These are phyloP conservation scores for Mycena pura DNA, from an alignment of 768 basidiomycete species.

Conservation along the genomic window DNA sequence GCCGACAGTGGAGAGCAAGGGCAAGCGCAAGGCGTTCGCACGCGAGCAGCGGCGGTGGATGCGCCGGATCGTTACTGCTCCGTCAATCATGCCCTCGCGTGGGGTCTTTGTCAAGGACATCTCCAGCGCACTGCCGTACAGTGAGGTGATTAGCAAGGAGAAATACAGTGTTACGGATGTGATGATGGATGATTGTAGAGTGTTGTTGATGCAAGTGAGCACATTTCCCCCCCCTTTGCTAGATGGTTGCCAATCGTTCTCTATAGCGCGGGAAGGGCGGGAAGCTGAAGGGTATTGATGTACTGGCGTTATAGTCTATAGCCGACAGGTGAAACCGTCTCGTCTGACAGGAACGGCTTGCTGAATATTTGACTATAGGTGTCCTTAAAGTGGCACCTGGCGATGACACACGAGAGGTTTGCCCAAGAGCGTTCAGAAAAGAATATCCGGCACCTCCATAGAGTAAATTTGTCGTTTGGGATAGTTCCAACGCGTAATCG, in stretches of 20 bases:
- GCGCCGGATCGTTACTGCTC: constrained; percentile 46
- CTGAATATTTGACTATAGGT: no score
- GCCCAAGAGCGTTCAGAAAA: no score
- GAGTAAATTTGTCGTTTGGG: no score
- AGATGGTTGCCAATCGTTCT: constrained; percentile 7
- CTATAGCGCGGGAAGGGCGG: constrained; percentile 46
- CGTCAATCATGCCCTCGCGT: constrained; percentile 49
- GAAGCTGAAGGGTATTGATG: constrained; percentile 48
- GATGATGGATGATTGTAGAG: constrained; percentile 61
- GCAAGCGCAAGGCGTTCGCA: constrained; percentile 33
- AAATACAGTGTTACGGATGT: constrained; percentile 58
- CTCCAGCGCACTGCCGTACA: constrained; percentile 56
- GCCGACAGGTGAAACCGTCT: no score
- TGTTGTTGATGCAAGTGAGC: constrained; percentile 55
- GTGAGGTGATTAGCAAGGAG: constrained; percentile 56
- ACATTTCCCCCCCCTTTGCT: not conserved
- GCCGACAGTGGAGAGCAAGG: constrained; percentile 17
- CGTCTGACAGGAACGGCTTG: no score
- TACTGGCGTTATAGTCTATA: constrained; percentile 55
- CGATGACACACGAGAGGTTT: no score
- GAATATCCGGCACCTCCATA: no score
- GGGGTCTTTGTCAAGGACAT: constrained; percentile 57
- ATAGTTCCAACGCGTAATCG: no score
- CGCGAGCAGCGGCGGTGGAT: constrained; percentile 32
- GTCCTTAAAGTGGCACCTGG: no score